A percentile compares a stretch with the other conserved stretches of the same genome.
phyloP scores from a whole-genome alignment of 441 rosid genomes.

The Arabidopsis hybrid region DNA sequence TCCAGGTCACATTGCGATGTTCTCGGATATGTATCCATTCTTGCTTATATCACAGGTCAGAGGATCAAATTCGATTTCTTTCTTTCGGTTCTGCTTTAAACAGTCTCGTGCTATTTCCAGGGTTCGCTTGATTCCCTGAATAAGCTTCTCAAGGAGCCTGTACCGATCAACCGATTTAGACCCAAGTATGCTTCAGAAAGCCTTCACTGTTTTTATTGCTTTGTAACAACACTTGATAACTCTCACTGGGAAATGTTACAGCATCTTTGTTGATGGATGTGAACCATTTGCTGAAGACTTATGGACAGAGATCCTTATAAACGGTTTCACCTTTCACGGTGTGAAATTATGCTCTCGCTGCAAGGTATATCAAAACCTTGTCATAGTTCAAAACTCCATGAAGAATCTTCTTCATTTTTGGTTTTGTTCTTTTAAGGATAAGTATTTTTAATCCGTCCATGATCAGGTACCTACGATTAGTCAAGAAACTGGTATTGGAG shows the following conservation, averaged over 20 bases:
- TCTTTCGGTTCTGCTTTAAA: conserved; percentile 4
- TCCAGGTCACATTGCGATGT: conserved; percentile 67
- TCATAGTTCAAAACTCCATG: neutral
- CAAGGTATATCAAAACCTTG: conserved; percentile 54
- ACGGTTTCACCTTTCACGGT: conserved; percentile 59
- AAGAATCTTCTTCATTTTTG: neutral
- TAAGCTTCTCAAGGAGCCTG: conserved; percentile 69
- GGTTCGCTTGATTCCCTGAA: conserved; percentile 85
- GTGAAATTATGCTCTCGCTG: conserved; percentile 84
- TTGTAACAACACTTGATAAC: conserved; percentile 22
- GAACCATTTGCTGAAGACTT: conserved; percentile 86
- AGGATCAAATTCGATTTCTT: neutral
- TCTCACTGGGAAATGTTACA: conserved; percentile 39
- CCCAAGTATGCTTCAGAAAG: conserved; percentile 65
- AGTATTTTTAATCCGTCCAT: neutral
- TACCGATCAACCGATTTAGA: conserved; percentile 85
- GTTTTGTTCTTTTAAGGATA: neutral
- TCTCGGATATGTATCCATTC: conserved; percentile 76
- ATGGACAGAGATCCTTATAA: conserved; percentile 72
- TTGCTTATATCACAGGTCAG: conserved; percentile 82
- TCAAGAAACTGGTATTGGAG: conserved; percentile 69
- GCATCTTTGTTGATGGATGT: conserved; percentile 83
- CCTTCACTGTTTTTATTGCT: conserved; percentile 4
- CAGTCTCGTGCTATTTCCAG: conserved; percentile 49
- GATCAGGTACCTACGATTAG: conserved; percentile 71